phyloP scores from a whole-genome alignment of 23 red algal genomes.

The Gracilaria domingensis region DNA sequence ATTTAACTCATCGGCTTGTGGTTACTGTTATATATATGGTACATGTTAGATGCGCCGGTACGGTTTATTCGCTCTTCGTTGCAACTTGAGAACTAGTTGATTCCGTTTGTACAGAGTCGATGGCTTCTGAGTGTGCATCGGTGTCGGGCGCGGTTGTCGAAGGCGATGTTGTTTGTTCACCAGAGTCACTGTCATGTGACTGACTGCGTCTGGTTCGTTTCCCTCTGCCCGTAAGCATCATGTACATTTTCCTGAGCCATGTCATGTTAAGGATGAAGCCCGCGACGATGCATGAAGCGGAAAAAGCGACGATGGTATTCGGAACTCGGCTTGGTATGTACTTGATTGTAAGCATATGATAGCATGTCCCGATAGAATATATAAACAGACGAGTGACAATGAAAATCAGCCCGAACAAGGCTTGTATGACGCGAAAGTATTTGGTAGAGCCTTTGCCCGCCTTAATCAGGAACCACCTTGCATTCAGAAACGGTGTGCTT shows the following conservation, averaged over 20 bases:
- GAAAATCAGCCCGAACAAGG: conserved; percentile 67
- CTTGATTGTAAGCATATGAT: conserved; percentile 49
- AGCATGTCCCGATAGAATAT: conserved; percentile 46
- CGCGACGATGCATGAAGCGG: conserved; percentile 34
- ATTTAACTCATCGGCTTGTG: background rate
- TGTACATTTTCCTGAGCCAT: conserved; percentile 73
- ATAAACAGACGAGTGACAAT: conserved; percentile 73
- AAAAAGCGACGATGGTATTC: conserved; percentile 2
- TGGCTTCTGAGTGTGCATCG: background rate
- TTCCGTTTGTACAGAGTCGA: background rate
- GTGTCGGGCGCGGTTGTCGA: background rate
- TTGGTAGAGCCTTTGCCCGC: conserved; percentile 41
- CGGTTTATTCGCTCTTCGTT: background rate
- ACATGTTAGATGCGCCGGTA: conserved; percentile 6
- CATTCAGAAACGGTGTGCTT: conserved; percentile 77
- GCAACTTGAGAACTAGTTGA: background rate
- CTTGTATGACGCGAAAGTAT: conserved; percentile 40
- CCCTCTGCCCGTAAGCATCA: background rate
- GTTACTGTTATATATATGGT: conserved; percentile 7
- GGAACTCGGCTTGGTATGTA: conserved; percentile 31
- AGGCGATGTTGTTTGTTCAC: background rate
- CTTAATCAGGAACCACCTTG: conserved; percentile 79
- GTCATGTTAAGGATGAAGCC: conserved; percentile 73
- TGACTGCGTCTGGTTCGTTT: background rate
- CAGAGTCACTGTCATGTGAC: background rate